phyloP scores from a whole-genome alignment of 176 grass and related monocot species.

The Tillandsia leiboldiana region DNA sequence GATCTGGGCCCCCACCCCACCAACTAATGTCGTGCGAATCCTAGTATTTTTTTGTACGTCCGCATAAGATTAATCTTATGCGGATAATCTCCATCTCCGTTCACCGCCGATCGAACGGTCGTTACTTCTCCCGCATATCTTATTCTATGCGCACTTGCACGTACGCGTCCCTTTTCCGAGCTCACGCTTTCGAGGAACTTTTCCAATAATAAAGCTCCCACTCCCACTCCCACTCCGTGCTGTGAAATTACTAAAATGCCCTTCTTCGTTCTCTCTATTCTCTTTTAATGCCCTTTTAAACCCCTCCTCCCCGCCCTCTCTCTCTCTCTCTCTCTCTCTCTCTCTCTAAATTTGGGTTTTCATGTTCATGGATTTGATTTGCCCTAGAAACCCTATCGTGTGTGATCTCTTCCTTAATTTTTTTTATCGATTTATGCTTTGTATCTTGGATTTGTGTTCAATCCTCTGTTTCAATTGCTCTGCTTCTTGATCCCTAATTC shows the following conservation, averaged over 20 bases:
- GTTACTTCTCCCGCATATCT: neutral
- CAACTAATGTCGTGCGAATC: no score
- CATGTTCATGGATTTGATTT: constrained; percentile 45
- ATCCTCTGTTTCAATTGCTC: neutral
- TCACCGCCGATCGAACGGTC: neutral
- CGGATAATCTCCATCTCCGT: neutral
- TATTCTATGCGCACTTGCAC: neutral
- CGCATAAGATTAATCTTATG: neutral
- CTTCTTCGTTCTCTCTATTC: neutral
- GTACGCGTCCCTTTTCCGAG: neutral
- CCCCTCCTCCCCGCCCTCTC: neutral
- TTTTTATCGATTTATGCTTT: neutral
- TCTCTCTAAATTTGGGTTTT: neutral
- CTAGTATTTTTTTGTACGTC: neutral
- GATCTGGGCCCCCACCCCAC: no score
- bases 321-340: neutral
- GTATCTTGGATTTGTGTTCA: neutral
- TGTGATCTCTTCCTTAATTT: neutral
- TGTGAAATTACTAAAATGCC: neutral
- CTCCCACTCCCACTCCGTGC: neutral
- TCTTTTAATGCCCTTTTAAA: neutral
- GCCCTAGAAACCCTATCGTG: constrained; percentile 34
- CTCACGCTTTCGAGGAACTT: neutral
- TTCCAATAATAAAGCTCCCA: neutral
- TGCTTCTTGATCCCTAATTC: neutral